Base-by-base conservation (phyloP, 108 stramenopile species). In the Chaetoceros tenuissimus region DNA sequence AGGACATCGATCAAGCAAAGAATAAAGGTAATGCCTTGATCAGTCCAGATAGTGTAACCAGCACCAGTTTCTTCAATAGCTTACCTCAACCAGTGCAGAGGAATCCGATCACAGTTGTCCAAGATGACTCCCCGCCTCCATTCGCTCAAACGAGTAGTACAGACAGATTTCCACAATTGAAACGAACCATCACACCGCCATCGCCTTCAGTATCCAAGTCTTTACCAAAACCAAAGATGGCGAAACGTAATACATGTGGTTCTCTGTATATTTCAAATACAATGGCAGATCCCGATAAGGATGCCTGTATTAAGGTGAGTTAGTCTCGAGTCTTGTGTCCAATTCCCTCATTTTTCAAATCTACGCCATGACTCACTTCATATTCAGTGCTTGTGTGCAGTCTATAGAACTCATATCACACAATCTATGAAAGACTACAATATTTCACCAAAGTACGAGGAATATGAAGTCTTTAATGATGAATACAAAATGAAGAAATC, bases 241-340 rank as follows among this genome's bases (percentile, higher is more conserved):
- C 54, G 53, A 77, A 85, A 48, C 73, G 89, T 48, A 97, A 97
- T 62, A 94, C 94, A 2, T 95, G 94, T 53, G 84, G 92, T 0
- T 96, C 95, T 8, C 66, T 98, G 40, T 94, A 89, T 49, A 71
- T 98, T 19, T 63, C 74, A 24, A 66, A 73, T 7, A 98, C 97
- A 1, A 84, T 98, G 71, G 81, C 87, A 44, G 84, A 79, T 28
- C 97, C 95, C 13, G 95, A 98, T 64, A 89, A 88, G 52, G 92
- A 98, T 54, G 95, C 95, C 5, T 89, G 94, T 55, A 98, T 98
- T 63, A 80, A 82, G 68, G 80, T 81, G 63, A 46, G 80, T 53
- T 25, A 27, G n/a, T 64, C 0, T 55, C 22, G 49, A 34, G 30
- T 62, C 46, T 34, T 57, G 23, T 56, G 28, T 46, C 10, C 51